Evolutionary conservation across 495 filamentous ascomycete genomes (phyloP).

Genomic region (Daldinia childiae): DNA sequence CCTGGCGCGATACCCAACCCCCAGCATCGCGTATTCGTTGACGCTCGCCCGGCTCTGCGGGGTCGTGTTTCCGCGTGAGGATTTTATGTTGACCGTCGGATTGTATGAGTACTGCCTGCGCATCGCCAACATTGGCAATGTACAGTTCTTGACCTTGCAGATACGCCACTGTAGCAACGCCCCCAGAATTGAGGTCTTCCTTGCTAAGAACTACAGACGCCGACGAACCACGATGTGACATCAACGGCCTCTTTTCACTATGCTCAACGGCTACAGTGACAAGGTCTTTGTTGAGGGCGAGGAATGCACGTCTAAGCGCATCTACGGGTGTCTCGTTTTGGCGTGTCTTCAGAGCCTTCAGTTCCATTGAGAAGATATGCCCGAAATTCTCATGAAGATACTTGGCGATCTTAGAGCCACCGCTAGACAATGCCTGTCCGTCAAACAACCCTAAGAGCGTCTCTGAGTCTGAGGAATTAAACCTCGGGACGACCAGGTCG

Average conservation of each 20-base stretch:
- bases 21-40: conserved; percentile 93
- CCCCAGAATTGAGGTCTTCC: conserved; percentile 88
- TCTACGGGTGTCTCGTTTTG: conserved; percentile 77
- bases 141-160: conserved; percentile 88
- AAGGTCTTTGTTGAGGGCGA: conserved; percentile 92
- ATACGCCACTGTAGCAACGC: conserved; percentile 91
- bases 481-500: conserved; percentile 93
- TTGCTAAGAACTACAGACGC: conserved; percentile 76
- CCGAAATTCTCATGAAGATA: conserved; percentile 95
- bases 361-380: conserved; percentile 80
- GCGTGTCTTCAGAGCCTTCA: conserved; percentile 69
- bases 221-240: conserved; percentile 73
- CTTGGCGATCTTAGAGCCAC: conserved; percentile 94
- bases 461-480: conserved; percentile 91
- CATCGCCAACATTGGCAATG: conserved; percentile 94
- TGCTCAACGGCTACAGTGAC: conserved; percentile 85
- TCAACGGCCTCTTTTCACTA: conserved; percentile 72
- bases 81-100: conserved; percentile 81
- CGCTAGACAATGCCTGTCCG: conserved; percentile 81
- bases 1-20: conserved; percentile 92
- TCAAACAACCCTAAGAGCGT: conserved; percentile 95
- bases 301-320: conserved; percentile 85
- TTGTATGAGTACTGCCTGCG: conserved; percentile 91
- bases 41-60: conserved; percentile 82
- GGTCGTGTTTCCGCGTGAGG: conserved; percentile 91